These are phyloP conservation scores for Fraxinus paxiana DNA, from an alignment of 305 asterid species.

Conservation along the genomic window DNA sequence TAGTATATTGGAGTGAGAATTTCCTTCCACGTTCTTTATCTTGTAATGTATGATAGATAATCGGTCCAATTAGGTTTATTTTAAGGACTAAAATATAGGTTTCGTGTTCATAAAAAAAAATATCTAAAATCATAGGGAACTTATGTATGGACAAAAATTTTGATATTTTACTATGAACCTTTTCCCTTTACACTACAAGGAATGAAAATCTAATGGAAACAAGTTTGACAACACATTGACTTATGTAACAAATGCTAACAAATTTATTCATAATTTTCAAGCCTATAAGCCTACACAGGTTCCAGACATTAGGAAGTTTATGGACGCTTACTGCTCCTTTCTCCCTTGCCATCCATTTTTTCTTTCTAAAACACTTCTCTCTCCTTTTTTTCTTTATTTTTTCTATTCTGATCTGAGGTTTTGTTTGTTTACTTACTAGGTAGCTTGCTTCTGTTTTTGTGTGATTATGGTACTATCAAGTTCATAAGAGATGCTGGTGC, in stretches of 20 bases:
- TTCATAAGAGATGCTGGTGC: not conserved
- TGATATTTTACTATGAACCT: not conserved
- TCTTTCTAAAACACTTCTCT: not conserved
- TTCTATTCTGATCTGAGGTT: not conserved
- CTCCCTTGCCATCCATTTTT: not conserved
- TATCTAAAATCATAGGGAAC: not conserved
- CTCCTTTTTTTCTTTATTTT: not conserved
- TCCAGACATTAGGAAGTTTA: not conserved
- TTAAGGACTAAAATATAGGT: not conserved
- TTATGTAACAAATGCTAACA: not conserved
- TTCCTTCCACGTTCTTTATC: not conserved
- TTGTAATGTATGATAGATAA: not conserved
- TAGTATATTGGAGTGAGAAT: not conserved
- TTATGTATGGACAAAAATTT: not conserved
- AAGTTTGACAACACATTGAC: not conserved
- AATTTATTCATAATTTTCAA: not conserved
- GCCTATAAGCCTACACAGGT: not conserved
- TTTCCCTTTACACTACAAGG: not conserved
- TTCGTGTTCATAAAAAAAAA: not conserved
- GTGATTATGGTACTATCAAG: not conserved
- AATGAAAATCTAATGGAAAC: not conserved
- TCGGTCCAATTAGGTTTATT: not conserved
- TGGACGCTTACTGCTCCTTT: not conserved
- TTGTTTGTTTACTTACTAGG: not conserved
- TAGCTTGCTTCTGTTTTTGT: not conserved